A percentile compares a stretch with the other conserved stretches of the same genome.
Conservation (phyloP, 495 filamentous ascomycete genomes). For the Trichocladium uniseriatum region DNA sequence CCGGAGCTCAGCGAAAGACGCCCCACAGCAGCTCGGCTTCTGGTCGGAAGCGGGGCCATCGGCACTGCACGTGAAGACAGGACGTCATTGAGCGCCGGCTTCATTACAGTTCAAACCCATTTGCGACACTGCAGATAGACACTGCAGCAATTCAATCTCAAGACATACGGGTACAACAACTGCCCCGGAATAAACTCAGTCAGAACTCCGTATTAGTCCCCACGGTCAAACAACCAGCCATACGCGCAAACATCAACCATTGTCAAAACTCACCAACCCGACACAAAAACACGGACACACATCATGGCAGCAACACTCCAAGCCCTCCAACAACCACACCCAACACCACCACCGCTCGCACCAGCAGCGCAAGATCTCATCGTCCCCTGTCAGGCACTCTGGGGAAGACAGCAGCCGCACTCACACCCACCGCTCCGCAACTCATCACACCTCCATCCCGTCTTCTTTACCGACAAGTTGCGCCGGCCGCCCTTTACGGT, state of each 20-base stretch:
- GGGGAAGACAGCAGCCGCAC: slow-evolving; percentile 2
- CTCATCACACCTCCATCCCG: slow-evolving; percentile 44
- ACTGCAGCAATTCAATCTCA: no score
- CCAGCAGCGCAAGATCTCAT: slow-evolving; percentile 1
- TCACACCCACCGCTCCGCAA: slow-evolving; percentile 19
- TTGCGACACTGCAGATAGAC: no score
- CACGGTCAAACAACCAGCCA: not conserved
- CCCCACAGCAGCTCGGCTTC: not conserved
- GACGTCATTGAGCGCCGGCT: slow-evolving; percentile 14
- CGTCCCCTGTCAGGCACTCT: slow-evolving; percentile 13
- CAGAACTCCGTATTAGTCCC: no score
- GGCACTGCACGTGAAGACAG: slow-evolving; percentile 17
- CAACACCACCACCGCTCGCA: not conserved
- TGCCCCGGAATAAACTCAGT: no score
- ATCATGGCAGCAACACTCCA: slow-evolving; percentile 10
- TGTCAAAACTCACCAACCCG: no score
- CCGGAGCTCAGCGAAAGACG: slow-evolving; percentile 9
- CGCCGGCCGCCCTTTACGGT: slow-evolving; percentile 30
- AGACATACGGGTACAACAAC: no score
- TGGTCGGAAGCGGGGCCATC: slow-evolving; percentile 10
- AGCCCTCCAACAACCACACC: not conserved
- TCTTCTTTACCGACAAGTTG: slow-evolving; percentile 50
- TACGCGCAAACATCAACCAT: not conserved
- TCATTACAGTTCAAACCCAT: not conserved
- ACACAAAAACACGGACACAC: not conserved